Evolutionary conservation across 2,329 filamentous ascomycete species (phyloP), one percentile per base, ranked within the genome.

Genomic region (Cladosporium sp.): DNA sequence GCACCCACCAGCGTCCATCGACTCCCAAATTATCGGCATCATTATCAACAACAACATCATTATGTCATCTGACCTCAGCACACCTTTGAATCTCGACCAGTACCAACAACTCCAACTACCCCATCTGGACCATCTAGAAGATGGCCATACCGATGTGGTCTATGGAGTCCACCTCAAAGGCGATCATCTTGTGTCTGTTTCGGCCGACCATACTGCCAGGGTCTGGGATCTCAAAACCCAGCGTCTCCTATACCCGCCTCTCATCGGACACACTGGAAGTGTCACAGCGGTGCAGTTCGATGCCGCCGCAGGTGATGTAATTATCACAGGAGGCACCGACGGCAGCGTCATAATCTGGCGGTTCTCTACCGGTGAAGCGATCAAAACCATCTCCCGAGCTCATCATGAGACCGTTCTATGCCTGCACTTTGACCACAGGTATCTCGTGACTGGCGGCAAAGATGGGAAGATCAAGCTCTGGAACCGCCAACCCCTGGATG

Each of bases 291-390:
- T 70, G 4, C 59, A 65, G 36, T 64, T 66, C 32, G 59, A 65
- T 49, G 65, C 69, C 58, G 24, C 57, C 12, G 34, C 21, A 24
- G 10, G 26, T 18, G 68, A 73, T 28, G 57, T 74, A 21, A 66
- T 74, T 38, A 64, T 74, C 12, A 71, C 70, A 7, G 72, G 73
- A 15, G 66, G 68, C 10, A 70, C 54, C 5, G 70, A 72, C 55
- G 68, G 66, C 5, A 67, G 66, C 44, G 65, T 71, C 26, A 67
- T 70, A 21, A 64, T 72, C 51, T 73, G 71, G 71, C 62, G 59
- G 1, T 70, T 73, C 49, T 68, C 65, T 8, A 69, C 58, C 10
- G 66, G 68, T 12, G 54, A 66, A 47, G 18, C 34, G 14, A 12
- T 67, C 28, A 61, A 61, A 49, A 38, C 24, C 3, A 38, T 69